Base-by-base conservation (phyloP, 2,329 filamentous ascomycete genomes). In the Phaeosphaeriaceae sp. region DNA sequence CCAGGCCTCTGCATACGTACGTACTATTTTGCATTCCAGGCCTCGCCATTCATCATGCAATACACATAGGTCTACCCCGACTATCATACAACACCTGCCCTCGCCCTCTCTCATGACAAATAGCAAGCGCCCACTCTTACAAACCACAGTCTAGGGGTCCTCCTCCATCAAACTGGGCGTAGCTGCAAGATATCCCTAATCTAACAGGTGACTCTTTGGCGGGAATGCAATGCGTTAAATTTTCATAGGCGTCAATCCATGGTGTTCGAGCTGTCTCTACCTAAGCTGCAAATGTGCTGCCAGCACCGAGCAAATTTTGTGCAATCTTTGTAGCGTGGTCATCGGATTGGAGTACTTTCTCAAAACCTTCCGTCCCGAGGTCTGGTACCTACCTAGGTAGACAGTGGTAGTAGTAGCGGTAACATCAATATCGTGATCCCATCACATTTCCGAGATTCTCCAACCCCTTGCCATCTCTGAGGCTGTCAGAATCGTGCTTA, bases 171-270 rank as follows among this genome's bases (percentile, higher is more conserved):
- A 45, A 13, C 44, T 16, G 4, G 55, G 53, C 6, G 40, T 53
- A 20, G 58, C 44, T 0, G 43, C 58, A 28, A 61, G 21, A 35
- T 56, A 60, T 3, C 53, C 56, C 42, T 55, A 38, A 30, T 58
- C 54, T n/a, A 49, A 48, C 20, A 56, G 12, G 37, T 28, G 43
- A 44, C 36, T 40, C 20, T 52, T 17, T 12, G 42, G 46, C 8
- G 51, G 46, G 43, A 48, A 54, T 17, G 50, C 46, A 46, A 56
- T 43, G 26, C 50, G 51, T 18, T 58, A 48, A 13, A 50, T 49
- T 16, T 56, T 54, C 18, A 54, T 46, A 1, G 54, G 47, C n/a
- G 32, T 56, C 52, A 17, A 56, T 44, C 52, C 49, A 53, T 11
- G 53, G 21, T 13, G 36, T 54, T 12, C 50, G 30, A 5, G 16